A percentile compares a stretch with the other conserved stretches of the same genome.
These are phyloP conservation scores for Linaria vulgaris DNA, from an alignment of 257 asterid species.

Conservation along the genomic window DNA sequence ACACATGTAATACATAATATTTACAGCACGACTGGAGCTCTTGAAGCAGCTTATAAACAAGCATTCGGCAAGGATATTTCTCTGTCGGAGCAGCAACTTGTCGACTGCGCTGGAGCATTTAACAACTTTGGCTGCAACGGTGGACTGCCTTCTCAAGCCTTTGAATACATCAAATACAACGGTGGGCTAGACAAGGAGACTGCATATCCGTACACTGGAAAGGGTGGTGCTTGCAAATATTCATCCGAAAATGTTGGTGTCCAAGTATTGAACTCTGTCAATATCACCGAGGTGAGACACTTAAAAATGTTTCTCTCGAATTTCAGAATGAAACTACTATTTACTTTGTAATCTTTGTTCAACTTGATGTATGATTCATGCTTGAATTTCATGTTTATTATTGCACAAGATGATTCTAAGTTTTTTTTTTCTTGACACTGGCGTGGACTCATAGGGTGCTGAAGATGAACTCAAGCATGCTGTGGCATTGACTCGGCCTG, in stretches of 20 bases:
- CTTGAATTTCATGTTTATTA: slow-evolving; percentile 16
- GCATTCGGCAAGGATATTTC: slow-evolving; percentile 75
- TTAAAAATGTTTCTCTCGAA: not conserved
- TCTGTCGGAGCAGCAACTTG: slow-evolving; percentile 96
- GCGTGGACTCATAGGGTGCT: slow-evolving; percentile 56
- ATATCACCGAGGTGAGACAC: slow-evolving; percentile 77
- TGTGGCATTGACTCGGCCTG: slow-evolving; percentile 76
- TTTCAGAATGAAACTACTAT: not conserved
- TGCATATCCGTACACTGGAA: slow-evolving; percentile 81
- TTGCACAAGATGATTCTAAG: not conserved
- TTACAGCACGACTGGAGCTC: slow-evolving; percentile 93
- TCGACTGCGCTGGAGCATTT: slow-evolving; percentile 93
- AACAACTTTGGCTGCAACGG: slow-evolving; percentile 94
- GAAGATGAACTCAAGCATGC: slow-evolving; percentile 88
- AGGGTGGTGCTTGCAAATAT: slow-evolving; percentile 67
- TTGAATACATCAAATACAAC: slow-evolving; percentile 82
- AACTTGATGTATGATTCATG: slow-evolving; percentile 8
- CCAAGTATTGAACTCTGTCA: slow-evolving; percentile 70
- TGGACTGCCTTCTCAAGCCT: slow-evolving; percentile 97
- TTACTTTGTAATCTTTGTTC: not conserved
- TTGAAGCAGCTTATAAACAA: slow-evolving; percentile 94
- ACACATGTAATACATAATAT: slow-evolving; percentile 8
- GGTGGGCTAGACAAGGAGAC: slow-evolving; percentile 91
- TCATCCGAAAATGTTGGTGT: slow-evolving; percentile 66
- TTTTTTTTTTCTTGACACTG: slow-evolving; percentile 8